A percentile compares a stretch with the other conserved stretches of the same genome.
phyloP scores from a whole-genome alignment of 1,284 basidiomycete species.

The Pseudozyma sp. region DNA sequence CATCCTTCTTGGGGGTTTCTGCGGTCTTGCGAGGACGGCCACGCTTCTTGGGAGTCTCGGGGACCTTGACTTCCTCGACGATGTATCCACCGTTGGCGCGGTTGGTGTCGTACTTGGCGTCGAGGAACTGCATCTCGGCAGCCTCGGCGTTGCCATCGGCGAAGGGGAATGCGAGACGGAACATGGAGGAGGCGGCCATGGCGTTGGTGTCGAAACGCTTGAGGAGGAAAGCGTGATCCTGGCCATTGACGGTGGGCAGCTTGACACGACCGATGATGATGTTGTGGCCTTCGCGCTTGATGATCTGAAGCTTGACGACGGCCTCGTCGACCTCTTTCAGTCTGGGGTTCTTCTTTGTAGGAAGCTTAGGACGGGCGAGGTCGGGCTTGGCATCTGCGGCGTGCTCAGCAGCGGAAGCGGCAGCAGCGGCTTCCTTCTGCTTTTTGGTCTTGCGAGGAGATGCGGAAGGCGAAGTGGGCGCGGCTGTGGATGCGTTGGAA shows the following conservation, averaged over 20 bases:
- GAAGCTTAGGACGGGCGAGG: conserved; percentile 53
- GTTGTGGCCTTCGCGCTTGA: conserved; percentile 82
- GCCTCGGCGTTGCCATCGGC: conserved; percentile 84
- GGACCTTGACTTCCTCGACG: conserved; percentile 70
- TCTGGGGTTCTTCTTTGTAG: conserved; percentile 59
- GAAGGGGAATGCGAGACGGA: conserved; percentile 91
- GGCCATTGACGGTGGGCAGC: conserved; percentile 77
- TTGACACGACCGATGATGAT: conserved; percentile 92
- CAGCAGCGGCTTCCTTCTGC: conserved; percentile 37
- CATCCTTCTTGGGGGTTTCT: conserved; percentile 44
- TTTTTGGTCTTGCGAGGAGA: conserved; percentile 48
- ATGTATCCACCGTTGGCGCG: conserved; percentile 83
- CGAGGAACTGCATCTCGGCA: conserved; percentile 84
- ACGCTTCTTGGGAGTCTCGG: conserved; percentile 50
- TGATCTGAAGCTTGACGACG: conserved; percentile 82
- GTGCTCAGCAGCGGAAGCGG: conserved; percentile 18
- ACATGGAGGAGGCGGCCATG: conserved; percentile 96
- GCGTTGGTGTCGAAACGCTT: conserved; percentile 95
- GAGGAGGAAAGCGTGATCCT: conserved; percentile 87
- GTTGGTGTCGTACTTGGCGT: conserved; percentile 80
- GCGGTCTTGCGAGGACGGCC: conserved; percentile 50
- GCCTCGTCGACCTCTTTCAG: conserved; percentile 58
- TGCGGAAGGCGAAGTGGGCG: conserved; percentile 42
- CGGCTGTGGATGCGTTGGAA: conserved; percentile 56
- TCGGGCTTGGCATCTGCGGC: conserved; percentile 36